Evolutionary conservation across 495 filamentous ascomycete genomes (phyloP).

Genomic region (Evernia prunastri): DNA sequence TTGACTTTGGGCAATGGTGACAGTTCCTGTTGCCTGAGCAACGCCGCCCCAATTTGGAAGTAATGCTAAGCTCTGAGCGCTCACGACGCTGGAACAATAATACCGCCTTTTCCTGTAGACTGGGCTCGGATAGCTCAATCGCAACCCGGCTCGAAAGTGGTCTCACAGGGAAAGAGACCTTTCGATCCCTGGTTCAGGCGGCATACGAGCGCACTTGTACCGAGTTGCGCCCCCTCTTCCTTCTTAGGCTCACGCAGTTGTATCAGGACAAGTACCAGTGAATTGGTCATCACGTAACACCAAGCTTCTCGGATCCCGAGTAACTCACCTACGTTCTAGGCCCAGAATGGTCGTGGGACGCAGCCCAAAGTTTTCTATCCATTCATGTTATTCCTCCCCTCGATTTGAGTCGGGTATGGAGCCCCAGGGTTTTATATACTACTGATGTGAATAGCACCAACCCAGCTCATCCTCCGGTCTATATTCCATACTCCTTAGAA

Average conservation of each 20-base stretch:
- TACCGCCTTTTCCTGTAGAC: too few species aligned
- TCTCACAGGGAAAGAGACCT: not conserved
- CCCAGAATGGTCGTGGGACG: not conserved
- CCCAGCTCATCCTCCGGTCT: too few species aligned
- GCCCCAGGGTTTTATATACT: not conserved
- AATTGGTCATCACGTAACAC: not conserved
- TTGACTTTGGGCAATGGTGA: too few species aligned
- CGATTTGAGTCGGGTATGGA: not conserved
- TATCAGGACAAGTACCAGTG: not conserved
- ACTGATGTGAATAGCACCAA: not conserved
- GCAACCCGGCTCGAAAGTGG: not conserved
- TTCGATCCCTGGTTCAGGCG: constrained; percentile 3
- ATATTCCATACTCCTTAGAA: too few species aligned
- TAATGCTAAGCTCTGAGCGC: too few species aligned
- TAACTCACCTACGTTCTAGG: not conserved
- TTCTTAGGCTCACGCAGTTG: not conserved
- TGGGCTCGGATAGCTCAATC: too few species aligned
- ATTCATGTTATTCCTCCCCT: not conserved
- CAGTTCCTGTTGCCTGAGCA: too few species aligned
- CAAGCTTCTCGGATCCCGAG: not conserved
- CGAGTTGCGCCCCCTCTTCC: not conserved
- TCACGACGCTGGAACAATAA: too few species aligned
- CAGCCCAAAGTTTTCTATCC: not conserved
- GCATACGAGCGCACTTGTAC: constrained; percentile 5
- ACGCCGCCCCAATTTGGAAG: too few species aligned